These are phyloP conservation scores for Teratosphaeria epicoccoides DNA, from an alignment of 2,329 filamentous ascomycete genomes.

Conservation along the genomic window DNA sequence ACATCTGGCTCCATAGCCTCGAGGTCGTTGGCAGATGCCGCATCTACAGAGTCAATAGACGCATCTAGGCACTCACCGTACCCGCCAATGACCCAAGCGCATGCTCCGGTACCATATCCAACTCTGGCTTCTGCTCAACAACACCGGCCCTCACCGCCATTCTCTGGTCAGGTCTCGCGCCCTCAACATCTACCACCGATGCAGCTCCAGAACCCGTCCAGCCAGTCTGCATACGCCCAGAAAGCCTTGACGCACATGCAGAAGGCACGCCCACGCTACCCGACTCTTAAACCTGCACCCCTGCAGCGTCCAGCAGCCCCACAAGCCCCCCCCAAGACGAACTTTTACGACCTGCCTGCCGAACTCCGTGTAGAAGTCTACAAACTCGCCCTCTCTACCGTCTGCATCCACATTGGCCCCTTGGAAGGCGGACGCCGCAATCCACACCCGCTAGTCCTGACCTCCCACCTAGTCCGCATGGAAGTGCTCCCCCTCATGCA, in stretches of 20 bases:
- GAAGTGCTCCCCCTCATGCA: conserved; percentile 24
- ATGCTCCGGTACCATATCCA: background rate
- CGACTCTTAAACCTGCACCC: background rate
- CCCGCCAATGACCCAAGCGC: background rate
- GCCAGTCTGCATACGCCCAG: background rate
- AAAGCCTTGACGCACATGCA: background rate
- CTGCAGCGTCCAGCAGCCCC: background rate
- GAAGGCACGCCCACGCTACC: background rate
- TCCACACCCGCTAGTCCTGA: conserved; percentile 18
- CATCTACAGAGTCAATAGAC: background rate
- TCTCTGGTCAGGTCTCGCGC: background rate
- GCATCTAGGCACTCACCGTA: background rate
- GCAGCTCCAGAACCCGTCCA: background rate
- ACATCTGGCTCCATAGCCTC: background rate
- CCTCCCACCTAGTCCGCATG: conserved; percentile 18
- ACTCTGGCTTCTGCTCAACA: background rate
- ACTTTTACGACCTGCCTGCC: conserved; percentile 23
- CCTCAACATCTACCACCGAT: background rate
- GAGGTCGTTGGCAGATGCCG: background rate
- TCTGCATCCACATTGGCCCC: conserved; percentile 22
- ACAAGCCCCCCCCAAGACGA: background rate
- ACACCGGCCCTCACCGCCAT: background rate
- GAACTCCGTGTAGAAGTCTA: conserved; percentile 25
- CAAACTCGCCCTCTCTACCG: conserved; percentile 19
- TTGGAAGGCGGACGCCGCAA: conserved; percentile 7